Evolutionary conservation across 2,329 filamentous ascomycete species (phyloP).

Genomic region (Fusarium pilosicola): DNA sequence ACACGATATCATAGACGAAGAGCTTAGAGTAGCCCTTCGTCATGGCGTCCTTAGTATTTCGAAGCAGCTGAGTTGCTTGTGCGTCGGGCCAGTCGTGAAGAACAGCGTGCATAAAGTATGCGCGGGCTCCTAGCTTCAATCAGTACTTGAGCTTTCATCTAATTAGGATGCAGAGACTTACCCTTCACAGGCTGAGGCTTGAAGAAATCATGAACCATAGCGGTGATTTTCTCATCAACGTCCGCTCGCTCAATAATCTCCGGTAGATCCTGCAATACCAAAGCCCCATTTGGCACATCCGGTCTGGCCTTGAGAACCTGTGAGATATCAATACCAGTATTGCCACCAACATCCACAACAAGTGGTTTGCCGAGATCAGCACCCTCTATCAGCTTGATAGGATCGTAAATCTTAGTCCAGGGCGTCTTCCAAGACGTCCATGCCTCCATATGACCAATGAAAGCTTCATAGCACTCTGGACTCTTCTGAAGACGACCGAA

Average conservation of each 20-base stretch:
- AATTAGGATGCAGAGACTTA: neutral
- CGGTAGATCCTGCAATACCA: constrained; percentile 29
- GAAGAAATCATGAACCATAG: constrained; percentile 34
- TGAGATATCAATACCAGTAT: constrained; percentile 30
- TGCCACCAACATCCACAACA: constrained; percentile 31
- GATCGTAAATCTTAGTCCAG: constrained; percentile 32
- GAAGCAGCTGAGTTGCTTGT: constrained; percentile 46
- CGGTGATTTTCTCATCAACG: constrained; percentile 18
- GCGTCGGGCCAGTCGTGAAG: constrained; percentile 62
- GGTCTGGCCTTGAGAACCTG: constrained; percentile 7
- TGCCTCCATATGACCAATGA: constrained; percentile 30
- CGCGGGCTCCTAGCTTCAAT: constrained; percentile 43
- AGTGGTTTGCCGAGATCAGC: constrained; percentile 15
- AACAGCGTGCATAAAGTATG: constrained; percentile 59
- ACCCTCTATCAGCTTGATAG: constrained; percentile 6
- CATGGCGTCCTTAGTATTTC: constrained; percentile 26
- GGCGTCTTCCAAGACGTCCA: constrained; percentile 36
- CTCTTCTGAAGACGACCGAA: constrained; percentile 31
- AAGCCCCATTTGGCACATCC: constrained; percentile 3
- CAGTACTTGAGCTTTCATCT: accelerated
- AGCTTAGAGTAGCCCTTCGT: constrained; percentile 41
- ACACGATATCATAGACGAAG: constrained; percentile 35
- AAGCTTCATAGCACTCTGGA: constrained; percentile 30
- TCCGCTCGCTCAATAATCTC: constrained; percentile 18
- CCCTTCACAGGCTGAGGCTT: constrained; percentile 20